Conservation (phyloP, 805 yeast genomes). For the Candida manassasensis region DNA sequence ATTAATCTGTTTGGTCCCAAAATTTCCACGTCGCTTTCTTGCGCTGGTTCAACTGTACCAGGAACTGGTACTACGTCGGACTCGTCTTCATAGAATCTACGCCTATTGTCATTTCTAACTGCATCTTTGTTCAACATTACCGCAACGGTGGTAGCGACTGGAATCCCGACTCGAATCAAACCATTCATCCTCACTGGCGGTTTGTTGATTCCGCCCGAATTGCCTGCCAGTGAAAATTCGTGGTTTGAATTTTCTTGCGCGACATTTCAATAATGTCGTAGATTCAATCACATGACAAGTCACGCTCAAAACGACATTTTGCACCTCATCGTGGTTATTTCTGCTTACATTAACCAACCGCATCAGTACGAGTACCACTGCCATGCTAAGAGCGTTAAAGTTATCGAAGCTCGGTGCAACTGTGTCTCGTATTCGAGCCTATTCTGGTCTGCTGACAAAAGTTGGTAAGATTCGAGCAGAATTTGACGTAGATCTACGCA, state of each 20-base stretch:
- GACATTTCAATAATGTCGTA: too few species aligned
- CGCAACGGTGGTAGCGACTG: conserved; percentile 1
- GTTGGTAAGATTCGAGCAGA: not conserved
- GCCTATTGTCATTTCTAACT: conserved; percentile 18
- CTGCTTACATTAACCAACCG: not conserved
- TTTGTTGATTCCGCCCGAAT: too few species aligned
- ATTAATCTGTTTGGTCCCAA: conserved; percentile 46
- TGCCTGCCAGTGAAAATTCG: too few species aligned
- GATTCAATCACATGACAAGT: too few species aligned
- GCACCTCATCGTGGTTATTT: not conserved
- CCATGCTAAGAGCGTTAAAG: not conserved
- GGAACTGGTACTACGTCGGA: conserved; percentile 43
- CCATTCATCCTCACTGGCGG: too few species aligned
- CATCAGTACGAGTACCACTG: not conserved
- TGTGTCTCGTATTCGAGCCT: not conserved
- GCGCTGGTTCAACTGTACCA: conserved; percentile 44
- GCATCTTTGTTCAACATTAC: not conserved
- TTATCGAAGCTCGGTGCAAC: not conserved
- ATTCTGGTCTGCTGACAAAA: not conserved
- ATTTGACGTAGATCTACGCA: not conserved
- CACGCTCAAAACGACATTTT: too few species aligned
- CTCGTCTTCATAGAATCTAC: conserved; percentile 51
- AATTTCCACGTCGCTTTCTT: conserved; percentile 36
- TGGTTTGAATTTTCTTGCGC: too few species aligned
- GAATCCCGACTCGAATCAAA: conserved; percentile 5